A percentile compares a stretch with the other conserved stretches of the same genome.
These are phyloP conservation scores for Fraxinus anomala DNA, from an alignment of 257 asterid genomes.

Conservation along the genomic window DNA sequence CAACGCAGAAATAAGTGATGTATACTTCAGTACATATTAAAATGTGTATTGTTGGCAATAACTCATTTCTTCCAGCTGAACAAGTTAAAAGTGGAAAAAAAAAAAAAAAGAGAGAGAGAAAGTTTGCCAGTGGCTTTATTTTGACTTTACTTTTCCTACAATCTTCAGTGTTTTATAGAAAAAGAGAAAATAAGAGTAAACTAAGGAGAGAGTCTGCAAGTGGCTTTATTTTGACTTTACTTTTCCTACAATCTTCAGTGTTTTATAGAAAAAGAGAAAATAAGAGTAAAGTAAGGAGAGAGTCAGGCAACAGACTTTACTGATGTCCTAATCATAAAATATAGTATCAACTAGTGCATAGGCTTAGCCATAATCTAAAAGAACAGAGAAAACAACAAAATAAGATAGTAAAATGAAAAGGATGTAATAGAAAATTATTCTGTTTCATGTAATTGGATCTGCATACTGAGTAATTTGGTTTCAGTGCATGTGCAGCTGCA, in stretches of 20 bases:
- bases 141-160: neutral
- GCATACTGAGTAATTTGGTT: slow-evolving; percentile 87
- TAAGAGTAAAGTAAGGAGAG: neutral
- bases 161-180: neutral
- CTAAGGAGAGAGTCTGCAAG: neutral
- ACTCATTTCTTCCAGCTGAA: too few relatives aligned
- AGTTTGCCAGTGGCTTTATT: neutral
- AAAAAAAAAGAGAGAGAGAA: neutral
- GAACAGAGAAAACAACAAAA: neutral
- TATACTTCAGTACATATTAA: neutral
- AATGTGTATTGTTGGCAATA: neutral
- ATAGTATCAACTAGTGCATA: neutral
- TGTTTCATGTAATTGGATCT: slow-evolving; percentile 1
- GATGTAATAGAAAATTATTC: slow-evolving; percentile 14
- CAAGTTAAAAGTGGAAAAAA: neutral
- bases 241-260: neutral
- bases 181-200: neutral
- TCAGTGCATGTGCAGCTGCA: slow-evolving; percentile 96
- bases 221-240: too few relatives aligned
- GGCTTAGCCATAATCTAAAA: slow-evolving; percentile 8
- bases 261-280: slow-evolving; percentile 2
- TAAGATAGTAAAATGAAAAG: slow-evolving; percentile 19
- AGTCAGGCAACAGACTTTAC: too few relatives aligned
- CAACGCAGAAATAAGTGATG: slow-evolving; percentile 21
- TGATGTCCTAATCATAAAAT: neutral